phyloP scores from a whole-genome alignment of 208 protist species.

The Leishmania aethiopica region DNA sequence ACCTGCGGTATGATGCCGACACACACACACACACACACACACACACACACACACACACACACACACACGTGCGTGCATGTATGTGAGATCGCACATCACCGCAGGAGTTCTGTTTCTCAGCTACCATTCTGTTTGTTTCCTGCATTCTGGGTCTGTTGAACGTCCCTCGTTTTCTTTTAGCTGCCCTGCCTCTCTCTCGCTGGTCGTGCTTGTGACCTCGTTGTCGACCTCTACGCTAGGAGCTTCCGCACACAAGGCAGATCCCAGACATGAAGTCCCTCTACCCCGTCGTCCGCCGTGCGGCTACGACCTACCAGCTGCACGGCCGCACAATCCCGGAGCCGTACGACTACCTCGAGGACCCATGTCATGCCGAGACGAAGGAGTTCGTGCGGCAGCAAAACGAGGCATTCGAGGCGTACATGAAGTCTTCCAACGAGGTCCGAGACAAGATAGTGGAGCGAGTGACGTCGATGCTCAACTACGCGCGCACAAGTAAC shows the following conservation, averaged over 20 bases:
- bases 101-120: not conserved
- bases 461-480: slow-evolving; percentile 49
- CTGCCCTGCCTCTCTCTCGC: not conserved
- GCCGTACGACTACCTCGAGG: slow-evolving; percentile 94
- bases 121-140: not conserved
- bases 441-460: slow-evolving; percentile 67
- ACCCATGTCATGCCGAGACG: slow-evolving; percentile 84
- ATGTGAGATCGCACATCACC: not conserved
- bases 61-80: not conserved
- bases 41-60: not conserved
- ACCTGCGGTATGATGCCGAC: not conserved
- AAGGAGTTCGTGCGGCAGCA: slow-evolving; percentile 89
- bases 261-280: slow-evolving; percentile 31
- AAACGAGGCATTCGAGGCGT: slow-evolving; percentile 70
- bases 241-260: not conserved
- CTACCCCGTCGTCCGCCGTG: slow-evolving; percentile 68
- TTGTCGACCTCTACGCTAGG: not conserved
- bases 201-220: not conserved
- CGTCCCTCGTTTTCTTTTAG: not conserved
- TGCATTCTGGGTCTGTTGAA: not conserved
- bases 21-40: too few relatives aligned
- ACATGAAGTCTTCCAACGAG: slow-evolving; percentile 58
- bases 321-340: slow-evolving; percentile 81
- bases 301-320: slow-evolving; percentile 60
- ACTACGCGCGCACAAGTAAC: slow-evolving; percentile 83